These are phyloP conservation scores for Musa acuminata DNA, from an alignment of 176 grass and related monocot genomes.

Conservation along the genomic window DNA sequence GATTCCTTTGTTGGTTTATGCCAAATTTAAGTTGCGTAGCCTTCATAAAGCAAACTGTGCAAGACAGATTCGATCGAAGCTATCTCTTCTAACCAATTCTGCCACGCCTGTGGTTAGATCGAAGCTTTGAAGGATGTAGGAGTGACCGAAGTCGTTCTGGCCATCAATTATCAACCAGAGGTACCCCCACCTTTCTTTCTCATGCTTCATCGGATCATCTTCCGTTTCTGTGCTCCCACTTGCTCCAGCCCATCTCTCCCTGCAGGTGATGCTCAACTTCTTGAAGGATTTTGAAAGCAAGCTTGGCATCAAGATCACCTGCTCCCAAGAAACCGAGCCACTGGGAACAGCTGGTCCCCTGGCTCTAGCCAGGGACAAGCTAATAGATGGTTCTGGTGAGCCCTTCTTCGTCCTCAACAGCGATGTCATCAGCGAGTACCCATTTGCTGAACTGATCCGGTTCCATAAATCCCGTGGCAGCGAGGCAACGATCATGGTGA, in stretches of 20 bases:
- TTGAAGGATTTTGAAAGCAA: slow-evolving; percentile 9
- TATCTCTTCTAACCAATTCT: background rate
- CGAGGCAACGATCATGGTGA: slow-evolving; percentile 14
- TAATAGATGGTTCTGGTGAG: background rate
- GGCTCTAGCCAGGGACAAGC: slow-evolving; percentile 3
- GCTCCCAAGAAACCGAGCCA: slow-evolving; percentile 2
- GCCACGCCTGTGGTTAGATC: background rate
- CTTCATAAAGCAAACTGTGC: background rate
- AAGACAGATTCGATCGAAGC: background rate
- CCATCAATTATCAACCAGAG: slow-evolving; percentile 11
- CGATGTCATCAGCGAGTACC: slow-evolving; percentile 9
- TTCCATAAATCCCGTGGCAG: slow-evolving; percentile 3
- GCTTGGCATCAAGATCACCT: slow-evolving; percentile 2
- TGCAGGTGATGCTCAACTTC: slow-evolving; percentile 1
- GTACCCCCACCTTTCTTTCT: background rate
- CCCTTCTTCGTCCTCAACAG: slow-evolving; percentile 15
- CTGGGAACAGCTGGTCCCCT: slow-evolving; percentile 6
- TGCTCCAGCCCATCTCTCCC: background rate
- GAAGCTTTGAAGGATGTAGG: slow-evolving; percentile 12
- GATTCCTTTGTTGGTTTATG: background rate
- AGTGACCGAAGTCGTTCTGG: slow-evolving; percentile 1
- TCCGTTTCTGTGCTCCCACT: background rate
- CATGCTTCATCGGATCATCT: background rate
- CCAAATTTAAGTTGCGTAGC: background rate
- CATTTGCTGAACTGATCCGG: background rate